Evolutionary conservation across 2,329 filamentous ascomycete species (phyloP).

Genomic region (Tolypocladium paradoxum): DNA sequence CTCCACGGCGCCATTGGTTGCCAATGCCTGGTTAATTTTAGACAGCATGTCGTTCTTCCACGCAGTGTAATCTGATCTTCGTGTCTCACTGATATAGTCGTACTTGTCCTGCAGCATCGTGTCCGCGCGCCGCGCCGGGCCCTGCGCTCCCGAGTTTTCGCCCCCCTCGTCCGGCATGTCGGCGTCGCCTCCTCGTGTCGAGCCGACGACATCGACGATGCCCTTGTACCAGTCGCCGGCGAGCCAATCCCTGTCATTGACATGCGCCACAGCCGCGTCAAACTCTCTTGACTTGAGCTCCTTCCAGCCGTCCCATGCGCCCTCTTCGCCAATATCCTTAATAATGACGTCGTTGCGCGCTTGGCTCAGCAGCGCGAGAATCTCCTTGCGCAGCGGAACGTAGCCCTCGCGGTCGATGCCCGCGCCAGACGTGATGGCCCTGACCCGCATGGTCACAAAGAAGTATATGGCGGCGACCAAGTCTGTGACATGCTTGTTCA

Average conservation of each 20-base stretch:
- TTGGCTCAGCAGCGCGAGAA: conserved; percentile 29
- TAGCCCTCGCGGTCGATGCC: conserved; percentile 33
- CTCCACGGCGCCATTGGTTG: conserved; percentile 20
- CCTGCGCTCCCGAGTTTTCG: conserved; percentile 17
- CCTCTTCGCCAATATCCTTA: conserved; percentile 30
- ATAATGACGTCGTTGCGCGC: conserved; percentile 30
- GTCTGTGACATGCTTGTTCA: conserved; percentile 35
- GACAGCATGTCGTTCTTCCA: conserved; percentile 55
- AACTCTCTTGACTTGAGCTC: conserved; percentile 42
- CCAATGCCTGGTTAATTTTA: conserved; percentile 37
- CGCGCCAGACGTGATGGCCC: conserved; percentile 26
- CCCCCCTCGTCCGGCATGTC: conserved; percentile 22
- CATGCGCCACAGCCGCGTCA: conserved; percentile 48
- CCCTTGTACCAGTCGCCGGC: conserved; percentile 52
- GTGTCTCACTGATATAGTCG: conserved; percentile 57
- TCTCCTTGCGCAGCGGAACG: conserved; percentile 31
- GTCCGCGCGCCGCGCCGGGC: conserved; percentile 39
- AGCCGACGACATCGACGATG: conserved; percentile 42
- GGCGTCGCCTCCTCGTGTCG: conserved; percentile 21
- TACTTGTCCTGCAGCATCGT: conserved; percentile 70
- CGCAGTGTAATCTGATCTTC: conserved; percentile 45
- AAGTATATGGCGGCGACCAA: conserved; percentile 51
- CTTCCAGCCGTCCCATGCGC: conserved; percentile 43
- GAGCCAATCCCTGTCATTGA: conserved; percentile 48
- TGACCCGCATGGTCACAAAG: conserved; percentile 43